A percentile compares a stretch with the other conserved stretches of the same genome.
Evolutionary conservation across 169 alveolate species (phyloP).

Genomic region (Cryptosporidium meleagridis): DNA sequence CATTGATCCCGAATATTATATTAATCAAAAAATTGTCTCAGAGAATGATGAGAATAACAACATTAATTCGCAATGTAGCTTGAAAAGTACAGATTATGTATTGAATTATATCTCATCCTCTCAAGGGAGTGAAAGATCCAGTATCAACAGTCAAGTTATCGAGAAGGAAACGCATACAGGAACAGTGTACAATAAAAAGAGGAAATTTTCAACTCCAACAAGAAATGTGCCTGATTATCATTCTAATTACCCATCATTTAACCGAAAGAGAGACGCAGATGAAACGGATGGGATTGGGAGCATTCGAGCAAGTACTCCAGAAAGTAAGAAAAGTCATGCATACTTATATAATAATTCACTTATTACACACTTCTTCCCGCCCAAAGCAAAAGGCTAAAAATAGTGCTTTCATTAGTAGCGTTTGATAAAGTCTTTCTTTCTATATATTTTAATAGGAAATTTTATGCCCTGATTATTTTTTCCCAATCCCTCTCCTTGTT

Average conservation of each 20-base stretch:
- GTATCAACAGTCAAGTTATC: neutral
- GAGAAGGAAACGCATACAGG: constrained; percentile 1
- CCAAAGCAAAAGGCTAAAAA: constrained; percentile 6
- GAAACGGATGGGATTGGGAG: neutral
- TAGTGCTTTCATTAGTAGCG: neutral
- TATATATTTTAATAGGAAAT: neutral
- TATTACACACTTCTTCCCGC: constrained; percentile 57
- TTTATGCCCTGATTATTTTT: constrained; percentile 64
- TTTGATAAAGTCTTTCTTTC: neutral
- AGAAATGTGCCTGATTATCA: neutral
- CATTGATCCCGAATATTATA: neutral
- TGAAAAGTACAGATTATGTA: neutral
- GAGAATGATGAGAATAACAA: neutral
- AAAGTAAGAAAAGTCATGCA: neutral
- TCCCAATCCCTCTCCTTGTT: constrained; percentile 62
- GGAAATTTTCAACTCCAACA: constrained; percentile 32
- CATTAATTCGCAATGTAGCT: constrained; percentile 1
- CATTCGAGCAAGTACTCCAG: neutral
- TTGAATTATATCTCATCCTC: neutral
- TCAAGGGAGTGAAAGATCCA: neutral
- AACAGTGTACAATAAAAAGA: neutral
- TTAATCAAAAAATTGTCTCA: neutral
- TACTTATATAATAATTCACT: constrained; percentile 22
- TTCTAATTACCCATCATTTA: neutral
- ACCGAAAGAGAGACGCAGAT: neutral